Percentiles rank a stretch among this genome's conserved stretches.
Evolutionary conservation across 805 yeast species (phyloP).

Genomic region (Teunomyces atbi): DNA sequence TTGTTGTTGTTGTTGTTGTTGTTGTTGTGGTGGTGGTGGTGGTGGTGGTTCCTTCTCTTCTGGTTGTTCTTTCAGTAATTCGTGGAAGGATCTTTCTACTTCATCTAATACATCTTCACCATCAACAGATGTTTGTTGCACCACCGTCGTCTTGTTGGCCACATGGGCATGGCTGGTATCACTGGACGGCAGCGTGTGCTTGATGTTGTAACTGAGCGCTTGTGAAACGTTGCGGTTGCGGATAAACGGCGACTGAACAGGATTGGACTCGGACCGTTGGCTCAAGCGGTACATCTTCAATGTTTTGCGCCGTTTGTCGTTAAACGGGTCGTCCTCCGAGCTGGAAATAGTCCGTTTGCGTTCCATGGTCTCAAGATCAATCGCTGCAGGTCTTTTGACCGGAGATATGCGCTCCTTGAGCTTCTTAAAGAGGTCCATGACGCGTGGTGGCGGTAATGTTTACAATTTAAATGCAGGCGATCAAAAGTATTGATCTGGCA

Average conservation of each 20-base stretch:
- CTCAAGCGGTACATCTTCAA: slow-evolving; percentile 1
- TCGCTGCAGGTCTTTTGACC: slow-evolving; percentile 5
- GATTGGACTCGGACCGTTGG: not conserved
- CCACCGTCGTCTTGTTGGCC: slow-evolving; percentile 1
- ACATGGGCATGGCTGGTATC: not conserved
- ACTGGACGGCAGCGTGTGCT: not conserved
- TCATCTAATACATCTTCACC: slow-evolving; percentile 1
- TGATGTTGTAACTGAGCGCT: not conserved
- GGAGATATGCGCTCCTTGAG: slow-evolving; percentile 26
- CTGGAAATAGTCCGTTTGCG: slow-evolving; percentile 7
- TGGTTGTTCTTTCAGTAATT: not conserved
- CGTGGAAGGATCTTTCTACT: not conserved
- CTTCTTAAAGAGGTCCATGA: slow-evolving; percentile 14
- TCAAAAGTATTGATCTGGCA: too few species aligned
- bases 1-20: not conserved
- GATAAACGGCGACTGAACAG: slow-evolving; percentile 9
- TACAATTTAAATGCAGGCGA: not conserved
- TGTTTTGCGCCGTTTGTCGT: slow-evolving; percentile 15
- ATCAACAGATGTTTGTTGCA: slow-evolving; percentile 3
- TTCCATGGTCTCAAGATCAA: slow-evolving; percentile 6
- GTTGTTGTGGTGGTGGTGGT: not conserved
- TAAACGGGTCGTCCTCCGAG: slow-evolving; percentile 28
- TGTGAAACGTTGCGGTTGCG: slow-evolving; percentile 18
- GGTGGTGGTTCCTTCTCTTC: not conserved
- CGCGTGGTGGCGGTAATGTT: not conserved